These are phyloP conservation scores for Vigna reflexopilosa DNA, from an alignment of 306 rosid species.

Conservation along the genomic window DNA sequence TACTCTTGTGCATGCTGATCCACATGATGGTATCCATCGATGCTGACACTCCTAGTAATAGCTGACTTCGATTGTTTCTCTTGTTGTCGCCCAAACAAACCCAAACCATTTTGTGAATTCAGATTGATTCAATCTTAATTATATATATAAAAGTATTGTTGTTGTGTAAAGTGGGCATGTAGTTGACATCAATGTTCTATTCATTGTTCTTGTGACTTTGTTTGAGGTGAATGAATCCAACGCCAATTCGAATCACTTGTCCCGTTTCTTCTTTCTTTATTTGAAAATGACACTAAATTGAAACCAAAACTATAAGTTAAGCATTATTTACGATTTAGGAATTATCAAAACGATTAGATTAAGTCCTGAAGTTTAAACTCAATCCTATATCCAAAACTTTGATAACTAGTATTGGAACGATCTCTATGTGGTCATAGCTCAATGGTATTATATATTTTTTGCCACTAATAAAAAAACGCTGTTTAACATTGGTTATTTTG, in stretches of 20 bases:
- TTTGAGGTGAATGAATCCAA: not conserved
- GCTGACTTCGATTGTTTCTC: conserved; percentile 22
- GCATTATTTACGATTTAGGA: not conserved
- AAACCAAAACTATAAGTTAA: not conserved
- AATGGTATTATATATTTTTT: too few relatives aligned
- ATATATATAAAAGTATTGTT: not conserved
- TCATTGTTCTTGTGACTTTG: not conserved
- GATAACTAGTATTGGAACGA: too few relatives aligned
- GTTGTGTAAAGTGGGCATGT: conserved; percentile 23
- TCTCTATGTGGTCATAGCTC: too few relatives aligned
- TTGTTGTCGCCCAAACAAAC: not conserved
- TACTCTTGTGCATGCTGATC: conserved; percentile 68
- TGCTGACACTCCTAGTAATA: not conserved
- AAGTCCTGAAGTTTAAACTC: not conserved
- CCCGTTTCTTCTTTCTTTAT: not conserved
- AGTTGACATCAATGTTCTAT: not conserved
- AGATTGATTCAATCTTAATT: conserved; percentile 34
- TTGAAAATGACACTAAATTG: not conserved
- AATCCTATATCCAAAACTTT: too few relatives aligned
- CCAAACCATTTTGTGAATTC: conserved; percentile 6
- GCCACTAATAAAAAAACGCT: too few relatives aligned
- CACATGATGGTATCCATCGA: not conserved
- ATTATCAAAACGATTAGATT: not conserved
- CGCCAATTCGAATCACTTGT: not conserved
- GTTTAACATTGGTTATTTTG: too few relatives aligned